A percentile compares a stretch with the other conserved stretches of the same genome.
Conservation (phyloP, 257 asterid genomes). For the Lavandula angustifolia region DNA sequence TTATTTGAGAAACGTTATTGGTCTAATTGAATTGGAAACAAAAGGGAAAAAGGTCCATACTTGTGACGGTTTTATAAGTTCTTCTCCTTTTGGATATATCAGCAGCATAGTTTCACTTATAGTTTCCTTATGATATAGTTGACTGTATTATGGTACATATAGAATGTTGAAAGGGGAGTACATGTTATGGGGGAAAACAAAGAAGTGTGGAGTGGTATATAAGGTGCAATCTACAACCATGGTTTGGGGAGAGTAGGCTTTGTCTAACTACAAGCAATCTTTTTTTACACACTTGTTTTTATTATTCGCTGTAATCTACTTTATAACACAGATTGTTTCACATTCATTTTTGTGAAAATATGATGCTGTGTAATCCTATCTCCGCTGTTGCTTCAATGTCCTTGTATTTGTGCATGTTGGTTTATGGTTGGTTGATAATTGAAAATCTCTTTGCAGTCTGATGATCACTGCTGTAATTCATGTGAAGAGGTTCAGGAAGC, state of each 20-base stretch:
- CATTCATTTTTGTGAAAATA: conserved; percentile 12
- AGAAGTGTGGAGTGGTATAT: no score
- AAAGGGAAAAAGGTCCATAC: neutral
- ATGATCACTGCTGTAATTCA: conserved; percentile 90
- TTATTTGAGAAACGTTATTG: neutral
- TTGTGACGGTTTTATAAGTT: neutral
- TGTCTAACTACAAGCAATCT: neutral
- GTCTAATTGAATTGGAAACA: conserved; percentile 10
- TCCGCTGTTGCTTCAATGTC: conserved; percentile 11
- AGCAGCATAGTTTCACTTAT: conserved; percentile 2
- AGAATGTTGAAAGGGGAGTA: neutral
- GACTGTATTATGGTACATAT: conserved; percentile 6
- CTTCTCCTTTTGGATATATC: neutral
- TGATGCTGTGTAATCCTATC: conserved; percentile 15
- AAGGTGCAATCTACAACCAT: no score
- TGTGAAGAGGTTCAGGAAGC: conserved; percentile 99
- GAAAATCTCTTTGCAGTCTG: conserved; percentile 58
- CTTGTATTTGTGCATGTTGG: conserved; percentile 8
- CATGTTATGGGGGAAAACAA: no score
- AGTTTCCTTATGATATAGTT: neutral
- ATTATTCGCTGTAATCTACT: neutral
- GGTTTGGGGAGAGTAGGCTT: no score
- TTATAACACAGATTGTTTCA: neutral
- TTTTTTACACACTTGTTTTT: neutral
- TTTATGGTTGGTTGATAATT: conserved; percentile 18